Evolutionary conservation across 495 filamentous ascomycete genomes (phyloP), one percentile per base, ranked within the genome.

Genomic region (Bryoglossum gracile): DNA sequence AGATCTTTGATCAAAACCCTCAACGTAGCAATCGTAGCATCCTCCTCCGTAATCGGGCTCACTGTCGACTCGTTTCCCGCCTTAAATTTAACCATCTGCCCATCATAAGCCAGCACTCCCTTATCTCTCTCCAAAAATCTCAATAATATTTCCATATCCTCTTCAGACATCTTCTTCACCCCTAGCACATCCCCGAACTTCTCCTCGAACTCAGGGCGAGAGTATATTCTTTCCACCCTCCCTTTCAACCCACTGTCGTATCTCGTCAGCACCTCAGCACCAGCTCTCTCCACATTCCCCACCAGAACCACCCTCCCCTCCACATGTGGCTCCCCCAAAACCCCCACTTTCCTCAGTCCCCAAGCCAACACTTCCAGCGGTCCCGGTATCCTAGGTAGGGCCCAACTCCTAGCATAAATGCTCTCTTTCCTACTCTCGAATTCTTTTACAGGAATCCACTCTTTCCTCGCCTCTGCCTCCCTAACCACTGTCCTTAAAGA

Each of bases 1-100:
- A 89, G 63, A 18, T 79, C 77, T 25, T 68, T 66, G 24, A 84
- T 77, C 14, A 89, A 68, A 3, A 78, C 72, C 56, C 83, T 87
- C 25, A 94, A 75, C 24, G 79, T 82, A 1, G 88, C 87, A 47
- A 96, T 85, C 0, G 87, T 84, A 5, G 69, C 73, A 65, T 98
- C 94, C 54, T 91, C 77, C 21, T 76, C 62, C 3, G 84, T 84
- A 38, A 95, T 83, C 0, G 69, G 56, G 4, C 58, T 30, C 2
- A 69, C 57, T 4, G 69, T 63, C 21, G 71, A 64, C 23, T 65
- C 59, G 23, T 64, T 65, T 6, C 68, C 46, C 3, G 54, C 60
- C 54, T 73, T 78, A 64, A 98, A 86, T 62, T 86, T 90, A 58
- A 96, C 77, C 0, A 78, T 90, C 63, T 78, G 54, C 8, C 79